phyloP scores from a whole-genome alignment of 805 yeast genomes.

The Blastobotrys mokoenaii region DNA sequence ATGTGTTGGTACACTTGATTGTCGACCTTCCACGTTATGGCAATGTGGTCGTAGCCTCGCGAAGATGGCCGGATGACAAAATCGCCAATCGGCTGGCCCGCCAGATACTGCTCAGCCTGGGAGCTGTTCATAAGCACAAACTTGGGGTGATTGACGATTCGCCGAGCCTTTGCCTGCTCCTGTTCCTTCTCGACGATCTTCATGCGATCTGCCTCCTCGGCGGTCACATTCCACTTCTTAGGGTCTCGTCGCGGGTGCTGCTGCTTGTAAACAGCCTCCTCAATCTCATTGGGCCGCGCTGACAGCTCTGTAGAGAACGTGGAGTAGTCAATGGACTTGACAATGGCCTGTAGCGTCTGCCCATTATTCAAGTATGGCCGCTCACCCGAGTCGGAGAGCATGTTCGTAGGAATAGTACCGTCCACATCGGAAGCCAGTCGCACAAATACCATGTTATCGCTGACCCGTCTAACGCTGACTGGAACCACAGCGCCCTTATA shows the following conservation, averaged over 20 bases:
- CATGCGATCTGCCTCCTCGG: slow-evolving; percentile 58
- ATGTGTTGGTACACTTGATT: slow-evolving; percentile 86
- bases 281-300: slow-evolving; percentile 56
- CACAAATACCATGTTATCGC: slow-evolving; percentile 35
- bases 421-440: slow-evolving; percentile 55
- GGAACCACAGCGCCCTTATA: slow-evolving; percentile 66
- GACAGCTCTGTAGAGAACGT: slow-evolving; percentile 67
- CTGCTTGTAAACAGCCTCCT: slow-evolving; percentile 35
- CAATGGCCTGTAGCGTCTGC: slow-evolving; percentile 81
- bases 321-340: slow-evolving; percentile 63
- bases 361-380: slow-evolving; percentile 34
- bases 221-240: slow-evolving; percentile 62
- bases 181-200: slow-evolving; percentile 48
- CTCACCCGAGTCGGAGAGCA: slow-evolving; percentile 28
- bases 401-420: slow-evolving; percentile 35
- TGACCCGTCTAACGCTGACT: slow-evolving; percentile 59
- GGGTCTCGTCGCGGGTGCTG: slow-evolving; percentile 43
- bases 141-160: slow-evolving; percentile 85
- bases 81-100: slow-evolving; percentile 84
- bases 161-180: slow-evolving; percentile 55
- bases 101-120: slow-evolving; percentile 90
- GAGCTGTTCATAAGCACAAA: slow-evolving; percentile 72
- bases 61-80: slow-evolving; percentile 93
- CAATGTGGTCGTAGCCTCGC: slow-evolving; percentile 76
- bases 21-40: slow-evolving; percentile 94